Evolutionary conservation across 371 early-diverging fungal genomes (phyloP), one percentile per base, ranked within the genome.

Genomic region (Rhizopus sp.): DNA sequence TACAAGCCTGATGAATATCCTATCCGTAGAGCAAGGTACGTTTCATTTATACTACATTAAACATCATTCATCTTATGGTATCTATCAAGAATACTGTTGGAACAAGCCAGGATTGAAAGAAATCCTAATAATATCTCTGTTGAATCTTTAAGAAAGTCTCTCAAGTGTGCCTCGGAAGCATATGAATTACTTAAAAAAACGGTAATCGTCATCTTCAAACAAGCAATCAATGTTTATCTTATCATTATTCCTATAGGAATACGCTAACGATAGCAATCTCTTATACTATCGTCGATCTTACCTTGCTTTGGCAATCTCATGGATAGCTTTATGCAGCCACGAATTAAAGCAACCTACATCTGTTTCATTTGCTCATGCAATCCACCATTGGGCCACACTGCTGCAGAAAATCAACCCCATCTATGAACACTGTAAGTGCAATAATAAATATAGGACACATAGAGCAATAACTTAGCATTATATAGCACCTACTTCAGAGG

Each of bases 331-430:
- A 2, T 84, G 69, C 60, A 65, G 65, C 39, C 68, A 62, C 31
- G 72, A 76, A 17, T 50, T 66, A 3, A 57, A 62, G 7, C 50
- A 60, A 13, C 50, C 47, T 1, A 33, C 55, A 45, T 53, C 72
- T 0, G 72, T 76, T 55, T 66, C 81, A 3, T 85, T 86, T 40
- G 56, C 59, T 13, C 59, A 73, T 4, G 78, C 86, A n/a, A 55
- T 87, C 15, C 71, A 80, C 45, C 73, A 81, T 15, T 88, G 87
- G 87, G 82, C 81, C 31, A 64, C 65, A 6, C 57, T 83, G 5
- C 49, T 88, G 1, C 68, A 63, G 23, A 57, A 65, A 0, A 61
- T 66, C 5, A 60, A 39, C 8, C 59, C 70, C 2, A 60, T 74
- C 12, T 66, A 63, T 39, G 37, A 55, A 46, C 34, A 53, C 5